Percentiles rank a stretch among this genome's conserved stretches.
Evolutionary conservation across 495 filamentous ascomycete species (phyloP).

Genomic region (Aspergillus incahuasiensis): DNA sequence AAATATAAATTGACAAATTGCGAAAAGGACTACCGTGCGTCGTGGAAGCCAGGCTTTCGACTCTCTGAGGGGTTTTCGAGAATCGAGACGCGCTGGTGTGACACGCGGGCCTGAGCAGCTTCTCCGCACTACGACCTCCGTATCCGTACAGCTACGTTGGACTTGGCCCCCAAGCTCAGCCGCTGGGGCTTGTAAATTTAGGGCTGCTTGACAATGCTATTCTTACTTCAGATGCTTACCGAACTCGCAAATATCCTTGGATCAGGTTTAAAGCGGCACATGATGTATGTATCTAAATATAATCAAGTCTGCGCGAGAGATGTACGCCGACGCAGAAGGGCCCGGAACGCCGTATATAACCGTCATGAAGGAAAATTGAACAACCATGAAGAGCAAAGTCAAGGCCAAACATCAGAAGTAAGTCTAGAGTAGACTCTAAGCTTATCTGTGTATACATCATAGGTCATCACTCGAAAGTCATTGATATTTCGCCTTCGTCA

Average conservation of each 20-base stretch:
- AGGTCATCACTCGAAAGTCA: conserved; percentile 51
- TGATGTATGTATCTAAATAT: not conserved
- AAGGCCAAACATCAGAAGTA: not conserved
- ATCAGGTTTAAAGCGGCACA: too few relatives aligned
- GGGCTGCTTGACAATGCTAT: not conserved
- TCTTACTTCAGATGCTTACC: too few relatives aligned
- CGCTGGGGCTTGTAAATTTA: not conserved
- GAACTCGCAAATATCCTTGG: too few relatives aligned
- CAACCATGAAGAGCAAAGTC: not conserved
- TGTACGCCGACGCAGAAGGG: not conserved
- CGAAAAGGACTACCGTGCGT: not conserved
- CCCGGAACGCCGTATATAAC: not conserved
- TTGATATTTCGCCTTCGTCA: conserved; percentile 53
- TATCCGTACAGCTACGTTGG: too few relatives aligned
- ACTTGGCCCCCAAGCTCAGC: too few relatives aligned
- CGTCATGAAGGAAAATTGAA: not conserved
- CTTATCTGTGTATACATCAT: conserved; percentile 7
- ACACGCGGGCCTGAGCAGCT: conserved; percentile 11
- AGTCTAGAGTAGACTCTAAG: not conserved
- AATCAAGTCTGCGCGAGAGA: not conserved
- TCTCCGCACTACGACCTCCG: conserved; percentile 12
- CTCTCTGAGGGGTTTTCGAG: not conserved
- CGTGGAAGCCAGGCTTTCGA: not conserved
- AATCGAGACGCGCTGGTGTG: conserved; percentile 3
- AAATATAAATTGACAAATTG: not conserved